Evolutionary conservation across 352 stramenopile genomes (phyloP).

Genomic region (Globisporangium radiosum): DNA sequence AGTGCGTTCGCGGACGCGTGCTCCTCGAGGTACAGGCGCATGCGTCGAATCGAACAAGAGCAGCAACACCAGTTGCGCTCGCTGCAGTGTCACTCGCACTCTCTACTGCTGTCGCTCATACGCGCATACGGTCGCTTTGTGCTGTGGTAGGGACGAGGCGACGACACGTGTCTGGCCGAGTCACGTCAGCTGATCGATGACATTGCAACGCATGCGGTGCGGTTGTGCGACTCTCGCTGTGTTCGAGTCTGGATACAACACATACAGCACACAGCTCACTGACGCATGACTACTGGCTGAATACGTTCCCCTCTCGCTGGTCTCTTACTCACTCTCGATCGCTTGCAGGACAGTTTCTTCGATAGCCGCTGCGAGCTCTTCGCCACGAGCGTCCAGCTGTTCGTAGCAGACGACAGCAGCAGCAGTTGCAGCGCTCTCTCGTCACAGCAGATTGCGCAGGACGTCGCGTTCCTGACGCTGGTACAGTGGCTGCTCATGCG

Average conservation of each 20-base stretch:
- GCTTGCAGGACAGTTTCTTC: conserved; percentile 14
- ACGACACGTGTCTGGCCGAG: conserved; percentile 12
- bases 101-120: not conserved
- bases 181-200: conserved; percentile 16
- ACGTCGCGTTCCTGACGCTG: conserved; percentile 11
- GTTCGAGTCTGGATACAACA: too few relatives aligned
- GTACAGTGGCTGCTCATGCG: not conserved
- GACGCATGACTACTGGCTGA: too few relatives aligned
- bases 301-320: too few relatives aligned
- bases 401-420: conserved; percentile 1
- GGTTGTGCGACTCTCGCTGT: not conserved
- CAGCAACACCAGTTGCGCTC: not conserved
- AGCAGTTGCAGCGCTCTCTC: not conserved
- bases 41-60: too few relatives aligned
- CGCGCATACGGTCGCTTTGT: not conserved
- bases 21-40: conserved; percentile 27
- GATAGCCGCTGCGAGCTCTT: conserved; percentile 20
- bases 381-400: conserved; percentile 15
- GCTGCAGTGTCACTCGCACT: not conserved
- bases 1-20: conserved; percentile 41
- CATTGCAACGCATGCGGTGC: conserved; percentile 15
- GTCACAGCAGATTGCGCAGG: conserved; percentile 4
- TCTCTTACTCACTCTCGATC: not conserved
- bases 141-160: conserved; percentile 21
- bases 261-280: too few relatives aligned